phyloP scores from a whole-genome alignment of 495 filamentous ascomycete genomes.

The Aspergillus incahuasiensis region DNA sequence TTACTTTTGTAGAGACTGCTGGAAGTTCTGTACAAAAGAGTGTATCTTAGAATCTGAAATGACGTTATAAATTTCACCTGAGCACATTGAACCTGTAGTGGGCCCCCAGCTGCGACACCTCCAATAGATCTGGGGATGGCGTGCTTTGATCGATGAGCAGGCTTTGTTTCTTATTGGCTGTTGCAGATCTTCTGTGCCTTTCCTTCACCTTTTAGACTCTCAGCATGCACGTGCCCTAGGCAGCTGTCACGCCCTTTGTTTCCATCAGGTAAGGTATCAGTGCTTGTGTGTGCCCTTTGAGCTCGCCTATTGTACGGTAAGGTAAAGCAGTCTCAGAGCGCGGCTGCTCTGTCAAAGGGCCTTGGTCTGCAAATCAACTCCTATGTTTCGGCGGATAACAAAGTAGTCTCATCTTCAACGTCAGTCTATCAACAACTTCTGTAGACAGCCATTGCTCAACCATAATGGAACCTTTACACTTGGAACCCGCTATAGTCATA shows the following conservation, averaged over 20 bases:
- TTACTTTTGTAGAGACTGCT: not conserved
- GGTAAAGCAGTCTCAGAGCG: not conserved
- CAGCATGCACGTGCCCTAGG: not conserved
- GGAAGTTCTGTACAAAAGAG: not conserved
- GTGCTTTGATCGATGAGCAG: not conserved
- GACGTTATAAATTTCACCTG: too few relatives aligned
- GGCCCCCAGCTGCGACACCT: too few relatives aligned
- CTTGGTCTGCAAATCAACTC: too few relatives aligned
- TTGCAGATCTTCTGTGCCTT: not conserved
- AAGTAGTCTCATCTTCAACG: too few relatives aligned
- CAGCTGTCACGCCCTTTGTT: not conserved
- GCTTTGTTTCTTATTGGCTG: not conserved
- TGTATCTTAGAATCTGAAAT: not conserved
- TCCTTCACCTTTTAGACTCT: not conserved
- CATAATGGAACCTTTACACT: too few relatives aligned
- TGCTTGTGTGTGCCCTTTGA: not conserved
- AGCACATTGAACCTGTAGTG: too few relatives aligned
- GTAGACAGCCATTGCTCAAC: too few relatives aligned
- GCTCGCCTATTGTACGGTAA: not conserved
- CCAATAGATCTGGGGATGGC: not conserved
- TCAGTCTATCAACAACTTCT: too few relatives aligned
- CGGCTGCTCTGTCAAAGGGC: not conserved
- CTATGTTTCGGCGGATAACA: too few relatives aligned
- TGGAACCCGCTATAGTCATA: too few relatives aligned
- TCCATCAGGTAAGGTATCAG: not conserved